Evolutionary conservation across 306 rosid species (phyloP), one percentile per base, ranked within the genome.

Genomic region (Senna tora): DNA sequence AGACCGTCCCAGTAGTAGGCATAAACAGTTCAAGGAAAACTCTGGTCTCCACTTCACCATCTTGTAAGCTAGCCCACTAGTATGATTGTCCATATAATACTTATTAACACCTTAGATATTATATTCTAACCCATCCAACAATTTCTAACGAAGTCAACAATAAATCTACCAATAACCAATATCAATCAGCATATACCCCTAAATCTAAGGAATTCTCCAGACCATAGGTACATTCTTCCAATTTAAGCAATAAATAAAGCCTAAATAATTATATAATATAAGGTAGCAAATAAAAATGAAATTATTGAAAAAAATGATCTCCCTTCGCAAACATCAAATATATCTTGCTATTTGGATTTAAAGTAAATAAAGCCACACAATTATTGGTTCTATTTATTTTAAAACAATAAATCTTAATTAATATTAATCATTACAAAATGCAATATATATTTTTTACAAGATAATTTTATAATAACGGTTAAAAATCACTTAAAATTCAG

Each of bases 1-100:
- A 89, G 84, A 64, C n/a, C 94, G 89, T 45, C 98, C 98, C 81
- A 93, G 76, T 19, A 90, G 76, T 69, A 93, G 86, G 90, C 94
- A 90, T 75, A 93, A 79, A 77, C 98, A 93, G 76, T 83, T 93
- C 73, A 90, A 75, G 72, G 91, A 93, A 76, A 93, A 93, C 71
- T 89, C 84, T 75, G 72, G 98, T 93, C 83, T 87, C 97, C 52
- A 77, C 49, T 39, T 84, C 89, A 79, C 86, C 76, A 53, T 86
- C 92, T 69, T 84, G 75, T 86, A 84, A 32, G 77, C 62, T 76
- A 41, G 71, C 41, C 74, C 88, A 71, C 75, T 82, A 71, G 86
- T 50, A 46, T 82, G 85, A 67, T 82, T 83, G 75, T 92, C 89
- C 63, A 86, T 61, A 75, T 79, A 85, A 80, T 87, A 82, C 97